Evolutionary conservation across 2,329 filamentous ascomycete species (phyloP).

Genomic region (Nemania sp.): DNA sequence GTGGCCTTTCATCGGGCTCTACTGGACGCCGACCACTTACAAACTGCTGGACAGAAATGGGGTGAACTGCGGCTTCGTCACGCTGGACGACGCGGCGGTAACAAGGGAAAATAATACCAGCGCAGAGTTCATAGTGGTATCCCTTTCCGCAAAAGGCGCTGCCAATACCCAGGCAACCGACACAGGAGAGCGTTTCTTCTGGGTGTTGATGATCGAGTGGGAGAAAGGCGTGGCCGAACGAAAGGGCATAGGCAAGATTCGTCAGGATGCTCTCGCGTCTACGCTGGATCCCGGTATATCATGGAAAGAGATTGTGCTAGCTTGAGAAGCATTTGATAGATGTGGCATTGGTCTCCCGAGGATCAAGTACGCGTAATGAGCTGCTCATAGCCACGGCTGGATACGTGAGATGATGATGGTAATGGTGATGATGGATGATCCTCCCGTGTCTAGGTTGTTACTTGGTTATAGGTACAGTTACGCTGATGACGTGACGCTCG

Average conservation of each 20-base stretch:
- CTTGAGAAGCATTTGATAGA: conserved; percentile 18
- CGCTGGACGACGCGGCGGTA: conserved; percentile 31
- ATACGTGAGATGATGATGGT: conserved; percentile 19
- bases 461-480: not conserved
- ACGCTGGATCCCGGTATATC: conserved; percentile 20
- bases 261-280: conserved; percentile 31
- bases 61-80: conserved; percentile 36
- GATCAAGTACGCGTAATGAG: conserved; percentile 6
- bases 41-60: conserved; percentile 31
- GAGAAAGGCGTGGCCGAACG: conserved; percentile 37
- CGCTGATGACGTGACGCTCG: not conserved
- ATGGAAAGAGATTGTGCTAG: conserved; percentile 40
- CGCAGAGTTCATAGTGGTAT: conserved; percentile 39
- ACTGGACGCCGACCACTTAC: conserved; percentile 38
- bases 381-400: conserved; percentile 1
- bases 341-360: not conserved
- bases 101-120: not conserved
- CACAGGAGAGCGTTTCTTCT: conserved; percentile 34
- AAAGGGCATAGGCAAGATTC: conserved; percentile 41
- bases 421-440: no score
- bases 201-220: conserved; percentile 40
- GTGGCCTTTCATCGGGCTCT: conserved; percentile 39
- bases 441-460: no score
- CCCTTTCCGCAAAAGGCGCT: conserved; percentile 29
- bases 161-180: conserved; percentile 6